Percentiles rank a stretch among this genome's conserved stretches.
These are phyloP conservation scores for Nissolia schottii DNA, from an alignment of 306 rosid species.

Conservation along the genomic window DNA sequence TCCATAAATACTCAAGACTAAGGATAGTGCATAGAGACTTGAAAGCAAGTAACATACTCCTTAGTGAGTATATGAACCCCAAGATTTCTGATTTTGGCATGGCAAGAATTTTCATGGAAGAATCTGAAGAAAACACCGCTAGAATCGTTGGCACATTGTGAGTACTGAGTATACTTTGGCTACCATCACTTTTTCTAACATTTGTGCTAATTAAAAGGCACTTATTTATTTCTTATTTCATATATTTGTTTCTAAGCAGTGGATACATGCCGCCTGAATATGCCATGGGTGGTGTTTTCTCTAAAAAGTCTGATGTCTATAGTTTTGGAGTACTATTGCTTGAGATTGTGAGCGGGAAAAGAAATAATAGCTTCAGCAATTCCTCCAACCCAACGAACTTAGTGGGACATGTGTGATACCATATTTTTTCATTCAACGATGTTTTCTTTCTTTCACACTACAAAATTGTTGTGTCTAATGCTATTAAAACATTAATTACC, in stretches of 20 bases:
- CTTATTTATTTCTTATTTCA: too few species aligned
- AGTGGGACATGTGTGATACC: constrained; percentile 27
- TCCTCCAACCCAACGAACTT: constrained; percentile 13
- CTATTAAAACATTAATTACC: too few species aligned
- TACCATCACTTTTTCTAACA: background rate
- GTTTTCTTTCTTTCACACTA: background rate
- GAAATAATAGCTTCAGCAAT: too few species aligned
- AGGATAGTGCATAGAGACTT: constrained; percentile 25
- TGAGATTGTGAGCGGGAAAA: too few species aligned
- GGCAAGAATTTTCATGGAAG: constrained; percentile 22
- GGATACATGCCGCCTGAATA: too few species aligned
- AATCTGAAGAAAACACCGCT: constrained; percentile 5
- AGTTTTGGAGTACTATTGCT: too few species aligned
- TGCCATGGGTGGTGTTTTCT: too few species aligned
- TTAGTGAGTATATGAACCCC: constrained; percentile 22
- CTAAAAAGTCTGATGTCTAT: too few species aligned
- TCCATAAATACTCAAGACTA: constrained; percentile 17
- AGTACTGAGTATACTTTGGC: background rate
- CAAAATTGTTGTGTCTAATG: too few species aligned
- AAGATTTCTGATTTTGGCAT: constrained; percentile 28
- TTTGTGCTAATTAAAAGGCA: too few species aligned
- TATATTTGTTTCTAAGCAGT: too few species aligned
- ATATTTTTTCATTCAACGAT: background rate
- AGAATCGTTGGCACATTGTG: constrained; percentile 29
- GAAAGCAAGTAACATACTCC: constrained; percentile 26